Percentiles rank a stretch among this genome's conserved stretches.
These are phyloP conservation scores for Diplodia mutila DNA, from an alignment of 2,329 filamentous ascomycete genomes.

Conservation along the genomic window DNA sequence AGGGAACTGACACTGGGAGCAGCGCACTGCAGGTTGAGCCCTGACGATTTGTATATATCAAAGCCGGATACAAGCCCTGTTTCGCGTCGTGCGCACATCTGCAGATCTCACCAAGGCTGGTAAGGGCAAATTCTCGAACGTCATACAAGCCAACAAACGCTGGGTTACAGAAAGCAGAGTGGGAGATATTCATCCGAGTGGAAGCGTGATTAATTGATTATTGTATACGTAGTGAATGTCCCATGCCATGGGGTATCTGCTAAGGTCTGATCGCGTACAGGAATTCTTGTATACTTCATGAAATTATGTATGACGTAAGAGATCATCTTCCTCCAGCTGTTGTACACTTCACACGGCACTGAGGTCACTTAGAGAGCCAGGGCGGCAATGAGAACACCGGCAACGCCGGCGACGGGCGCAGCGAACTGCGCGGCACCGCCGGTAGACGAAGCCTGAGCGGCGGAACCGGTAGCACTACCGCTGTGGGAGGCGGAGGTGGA, in stretches of 20 bases:
- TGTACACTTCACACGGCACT: not conserved
- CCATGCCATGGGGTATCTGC: not conserved
- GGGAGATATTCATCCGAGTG: not conserved
- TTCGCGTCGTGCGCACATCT: not conserved
- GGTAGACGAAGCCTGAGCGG: not conserved
- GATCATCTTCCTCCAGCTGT: no score
- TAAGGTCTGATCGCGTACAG: not conserved
- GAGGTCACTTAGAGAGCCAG: not conserved
- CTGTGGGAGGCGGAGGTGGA: not conserved
- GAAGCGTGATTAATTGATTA: not conserved
- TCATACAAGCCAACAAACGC: not conserved
- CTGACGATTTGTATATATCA: not conserved
- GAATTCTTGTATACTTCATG: not conserved
- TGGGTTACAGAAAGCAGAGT: not conserved
- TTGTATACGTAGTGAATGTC: not conserved
- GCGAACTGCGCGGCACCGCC: constrained; percentile 16
- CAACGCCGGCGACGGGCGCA: constrained; percentile 8
- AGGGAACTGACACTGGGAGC: no score
- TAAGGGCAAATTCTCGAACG: not conserved
- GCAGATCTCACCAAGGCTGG: not conserved
- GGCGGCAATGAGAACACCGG: constrained; percentile 2
- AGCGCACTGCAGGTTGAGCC: no score
- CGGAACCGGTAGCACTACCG: not conserved
- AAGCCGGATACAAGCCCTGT: not conserved
- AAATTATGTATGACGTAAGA: not conserved